Evolutionary conservation across 495 filamentous ascomycete genomes (phyloP), one percentile per base, ranked within the genome.

Genomic region (Friedmanniomyces endolithicus): DNA sequence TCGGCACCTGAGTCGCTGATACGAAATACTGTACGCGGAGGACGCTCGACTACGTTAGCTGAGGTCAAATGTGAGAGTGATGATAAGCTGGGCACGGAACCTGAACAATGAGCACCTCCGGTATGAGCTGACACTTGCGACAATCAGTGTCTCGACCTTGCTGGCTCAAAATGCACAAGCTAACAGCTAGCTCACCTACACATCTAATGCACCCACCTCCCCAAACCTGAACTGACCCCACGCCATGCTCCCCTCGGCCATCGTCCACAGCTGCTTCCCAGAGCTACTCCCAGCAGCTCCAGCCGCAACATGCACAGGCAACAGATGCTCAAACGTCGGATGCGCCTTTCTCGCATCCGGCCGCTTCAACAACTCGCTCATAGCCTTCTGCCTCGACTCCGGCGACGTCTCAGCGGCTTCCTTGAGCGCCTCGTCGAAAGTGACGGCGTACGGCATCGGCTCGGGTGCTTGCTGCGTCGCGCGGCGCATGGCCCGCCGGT

Each of bases 361-460:
- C 43, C 85, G 67, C 65, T 77, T 75, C 55, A 84, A 48, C 59
- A 88, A 64, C 19, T 70, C 75, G 20, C 67, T 68, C 77, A 94
- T 77, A 11, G 72, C 77, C 53, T 74, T 68, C 64, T 83, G 73
- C 17, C 87, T 71, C 58, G 79, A 78, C 52, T 62, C 74, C 14
- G 72, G 74, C 0, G 74, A 71, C 43, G 64, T 63, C 61, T 74
- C 73, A 39, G 78, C 83, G 0, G 85, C 87, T 12, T 85, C 78
- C 64, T 82, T 87, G 20, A 92, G 72, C 12, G 86, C 88, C 37
- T 84, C 76, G 68, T 92, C 86, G 58, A 94, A 94, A 43, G 78
- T 81, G 19, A 73, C 73, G 3, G 58, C n/a, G 75, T 73, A 65
- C 16, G 24, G 23, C 27, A 50, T 46, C 39, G 58, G 40, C 2